A percentile compares a stretch with the other conserved stretches of the same genome.
Conservation (phyloP, 2,329 filamentous ascomycete species). For the Penicillium oxalicum region DNA sequence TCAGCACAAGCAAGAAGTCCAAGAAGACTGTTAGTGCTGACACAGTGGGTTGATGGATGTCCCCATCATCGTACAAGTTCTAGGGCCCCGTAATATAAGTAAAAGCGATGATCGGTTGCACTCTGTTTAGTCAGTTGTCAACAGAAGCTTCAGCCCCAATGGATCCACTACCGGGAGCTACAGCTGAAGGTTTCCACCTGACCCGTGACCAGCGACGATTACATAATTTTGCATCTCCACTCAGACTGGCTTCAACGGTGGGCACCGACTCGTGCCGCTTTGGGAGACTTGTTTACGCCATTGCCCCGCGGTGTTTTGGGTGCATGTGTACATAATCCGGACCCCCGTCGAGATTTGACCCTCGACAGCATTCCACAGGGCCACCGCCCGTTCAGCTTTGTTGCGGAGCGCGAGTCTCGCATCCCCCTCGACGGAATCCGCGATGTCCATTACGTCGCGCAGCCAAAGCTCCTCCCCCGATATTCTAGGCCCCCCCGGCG, state of each 20-base stretch:
- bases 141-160: background rate
- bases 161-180: background rate
- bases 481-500: slow-evolving; percentile 38
- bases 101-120: no score
- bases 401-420: slow-evolving; percentile 21
- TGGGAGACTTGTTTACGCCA: slow-evolving; percentile 33
- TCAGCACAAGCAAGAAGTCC: no score
- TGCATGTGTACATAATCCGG: slow-evolving; percentile 4
- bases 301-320: slow-evolving; percentile 17
- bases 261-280: slow-evolving; percentile 25
- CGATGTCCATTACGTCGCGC: slow-evolving; percentile 30
- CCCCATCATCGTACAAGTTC: no score
- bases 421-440: slow-evolving; percentile 14
- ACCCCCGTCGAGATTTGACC: slow-evolving; percentile 5
- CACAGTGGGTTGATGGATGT: no score
- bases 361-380: slow-evolving; percentile 14
- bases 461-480: slow-evolving; percentile 40
- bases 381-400: slow-evolving; percentile 16
- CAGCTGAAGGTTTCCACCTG: background rate
- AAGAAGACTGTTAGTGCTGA: no score
- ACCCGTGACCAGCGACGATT: slow-evolving; percentile 5
- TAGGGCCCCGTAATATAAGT: no score
- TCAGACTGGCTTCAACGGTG: background rate
- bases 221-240: slow-evolving; percentile 9
- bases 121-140: no score